Base-by-base conservation (phyloP, 306 rosid species). In the Cicer arietinum region DNA sequence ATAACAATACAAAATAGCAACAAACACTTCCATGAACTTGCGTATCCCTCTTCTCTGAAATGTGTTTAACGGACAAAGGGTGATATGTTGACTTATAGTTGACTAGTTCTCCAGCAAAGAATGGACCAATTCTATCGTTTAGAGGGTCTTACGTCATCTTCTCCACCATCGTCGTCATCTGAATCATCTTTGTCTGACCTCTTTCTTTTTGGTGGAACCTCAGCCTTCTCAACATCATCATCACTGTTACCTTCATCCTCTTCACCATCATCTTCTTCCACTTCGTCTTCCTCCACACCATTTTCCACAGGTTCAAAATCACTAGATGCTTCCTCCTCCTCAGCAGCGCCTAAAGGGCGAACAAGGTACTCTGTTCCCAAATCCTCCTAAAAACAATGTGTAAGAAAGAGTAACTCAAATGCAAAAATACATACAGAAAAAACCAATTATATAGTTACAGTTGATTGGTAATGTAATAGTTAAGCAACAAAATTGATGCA, bases 281-380 rank as follows among this genome's bases (percentile, higher is more conserved):
- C 89, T 0, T 77, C 89, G 4, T 67, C 57, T 54, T 83, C 92
- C 0, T 84, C 92, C 10, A 85, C 93, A 0, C 93, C 96, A 10
- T 90, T 92, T 88, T 86, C 93, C 74, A 79, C 88, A 1, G 96
- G 97, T 30, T 93, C 98, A 80, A 90, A 86, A 84, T 93, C 97
- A 43, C 97, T 90, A 1, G 93, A 89, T n/a, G 91, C 97, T 63
- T 90, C 96, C 81, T 89, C 98, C 66, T 93, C 98, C 84, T 89
- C 98, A 1, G 97, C 89, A 10, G 66, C 77, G 6, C 79, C 89
- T 78, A 93, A 82, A 5, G 98, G 93, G n/a, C 97, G 87, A 10
- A 89, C 92, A 43, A 91, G 93, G 82, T 81, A 88, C 73, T 89
- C 98, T 1, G 98, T 91, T 68, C 97, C 98, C 88, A 88, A 72